phyloP scores from a whole-genome alignment of 139 green algal genomes.

The Chlorella sp. region DNA sequence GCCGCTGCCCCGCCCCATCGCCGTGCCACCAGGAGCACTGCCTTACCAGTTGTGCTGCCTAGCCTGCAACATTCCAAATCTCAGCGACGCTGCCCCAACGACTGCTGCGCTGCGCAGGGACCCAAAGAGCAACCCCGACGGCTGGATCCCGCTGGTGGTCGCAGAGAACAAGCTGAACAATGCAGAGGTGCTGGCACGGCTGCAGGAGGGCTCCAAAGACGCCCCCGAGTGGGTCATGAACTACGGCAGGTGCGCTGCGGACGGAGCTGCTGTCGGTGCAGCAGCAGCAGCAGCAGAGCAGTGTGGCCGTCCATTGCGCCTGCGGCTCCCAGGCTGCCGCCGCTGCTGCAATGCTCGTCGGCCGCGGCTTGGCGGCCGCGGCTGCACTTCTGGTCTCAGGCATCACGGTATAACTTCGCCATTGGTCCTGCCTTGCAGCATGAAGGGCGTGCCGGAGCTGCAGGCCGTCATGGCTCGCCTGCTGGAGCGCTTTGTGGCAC shows the following conservation, averaged over 20 bases:
- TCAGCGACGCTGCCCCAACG: too few species aligned
- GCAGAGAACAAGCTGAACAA: constrained; percentile 57
- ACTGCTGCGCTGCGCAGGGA: constrained; percentile 10
- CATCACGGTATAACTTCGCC: too few species aligned
- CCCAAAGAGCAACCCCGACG: background rate
- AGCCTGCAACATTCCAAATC: too few species aligned
- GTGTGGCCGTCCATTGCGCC: too few species aligned
- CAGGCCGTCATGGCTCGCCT: constrained; percentile 49
- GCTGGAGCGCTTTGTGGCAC: constrained; percentile 60
- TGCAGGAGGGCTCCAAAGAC: constrained; percentile 15
- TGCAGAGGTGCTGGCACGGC: constrained; percentile 7
- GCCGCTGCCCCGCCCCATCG: too few species aligned
- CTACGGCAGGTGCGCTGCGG: constrained; percentile 27
- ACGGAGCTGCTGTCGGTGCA: background rate
- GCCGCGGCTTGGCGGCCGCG: too few species aligned
- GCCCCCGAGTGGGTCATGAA: constrained; percentile 41
- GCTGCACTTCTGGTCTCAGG: too few species aligned
- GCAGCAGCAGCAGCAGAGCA: too few species aligned
- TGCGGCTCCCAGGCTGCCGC: too few species aligned
- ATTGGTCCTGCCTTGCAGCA: background rate
- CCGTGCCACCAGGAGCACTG: too few species aligned
- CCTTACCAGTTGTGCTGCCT: too few species aligned
- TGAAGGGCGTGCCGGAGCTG: constrained; percentile 51
- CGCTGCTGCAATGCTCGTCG: too few species aligned
- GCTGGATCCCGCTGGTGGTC: constrained; percentile 47